A percentile compares a stretch with the other conserved stretches of the same genome.
phyloP scores from a whole-genome alignment of 306 rosid species.

The Glycine soja region DNA sequence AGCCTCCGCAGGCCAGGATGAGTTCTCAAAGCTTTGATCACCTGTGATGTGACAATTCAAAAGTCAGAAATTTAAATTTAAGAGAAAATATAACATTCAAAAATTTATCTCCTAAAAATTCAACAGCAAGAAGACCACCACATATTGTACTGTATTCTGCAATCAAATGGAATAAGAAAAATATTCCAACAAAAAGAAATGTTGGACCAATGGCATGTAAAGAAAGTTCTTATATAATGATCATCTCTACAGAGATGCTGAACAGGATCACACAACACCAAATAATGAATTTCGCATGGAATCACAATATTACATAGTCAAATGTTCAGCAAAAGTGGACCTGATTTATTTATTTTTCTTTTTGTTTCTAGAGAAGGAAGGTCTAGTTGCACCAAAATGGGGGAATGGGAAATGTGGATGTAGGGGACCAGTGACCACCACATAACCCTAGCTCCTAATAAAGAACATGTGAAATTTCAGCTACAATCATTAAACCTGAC shows the following conservation, averaged over 20 bases:
- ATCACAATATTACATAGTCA: not conserved
- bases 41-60: conserved; percentile 62
- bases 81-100: conserved; percentile 1
- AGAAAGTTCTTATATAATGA: conserved; percentile 7
- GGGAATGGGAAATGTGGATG: conserved; percentile 5
- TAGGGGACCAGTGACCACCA: not conserved
- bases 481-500: not conserved
- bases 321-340: not conserved
- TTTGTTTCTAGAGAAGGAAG: conserved; percentile 2
- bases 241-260: not conserved
- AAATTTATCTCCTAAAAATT: not conserved
- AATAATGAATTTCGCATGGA: not conserved
- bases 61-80: conserved; percentile 23
- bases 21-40: conserved; percentile 87
- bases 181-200: not conserved
- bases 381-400: not conserved
- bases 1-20: conserved; percentile 76
- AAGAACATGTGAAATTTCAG: not conserved
- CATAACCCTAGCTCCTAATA: not conserved
- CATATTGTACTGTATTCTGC: not conserved
- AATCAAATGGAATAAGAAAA: conserved; percentile 17
- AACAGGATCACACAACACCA: conserved; percentile 10
- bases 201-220: not conserved
- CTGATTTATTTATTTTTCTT: not conserved
- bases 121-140: conserved; percentile 2